Percentiles rank a stretch among this genome's conserved stretches.
These are phyloP conservation scores for Mortierella sp. DNA, from an alignment of 371 early-diverging fungal genomes.

Conservation along the genomic window DNA sequence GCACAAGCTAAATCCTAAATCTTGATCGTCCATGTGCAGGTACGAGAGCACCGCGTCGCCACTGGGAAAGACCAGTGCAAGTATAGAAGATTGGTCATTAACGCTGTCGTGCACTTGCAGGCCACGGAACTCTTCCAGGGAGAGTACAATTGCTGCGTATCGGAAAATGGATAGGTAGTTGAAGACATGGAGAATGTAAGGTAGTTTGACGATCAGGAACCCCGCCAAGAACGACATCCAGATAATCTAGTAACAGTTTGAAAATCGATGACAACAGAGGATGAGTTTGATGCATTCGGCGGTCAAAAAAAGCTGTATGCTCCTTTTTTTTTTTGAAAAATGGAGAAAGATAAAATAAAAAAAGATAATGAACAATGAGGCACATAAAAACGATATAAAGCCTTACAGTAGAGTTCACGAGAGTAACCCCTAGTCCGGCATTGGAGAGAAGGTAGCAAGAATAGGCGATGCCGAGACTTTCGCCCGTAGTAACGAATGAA, in stretches of 20 bases:
- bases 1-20: background rate
- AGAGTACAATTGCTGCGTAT: background rate
- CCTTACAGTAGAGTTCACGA: slow-evolving; percentile 24
- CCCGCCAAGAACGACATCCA: slow-evolving; percentile 27
- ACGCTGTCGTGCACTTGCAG: background rate
- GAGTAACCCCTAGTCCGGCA: slow-evolving; percentile 20
- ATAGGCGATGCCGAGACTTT: slow-evolving; percentile 31
- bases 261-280: background rate
- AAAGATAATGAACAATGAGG: background rate
- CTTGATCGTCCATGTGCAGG: background rate
- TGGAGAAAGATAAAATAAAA: too few relatives aligned
- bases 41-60: slow-evolving; percentile 24
- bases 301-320: background rate
- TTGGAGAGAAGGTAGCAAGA: slow-evolving; percentile 17
- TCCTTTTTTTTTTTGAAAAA: background rate
- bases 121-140: slow-evolving; percentile 18
- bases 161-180: slow-evolving; percentile 23
- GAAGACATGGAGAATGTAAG: slow-evolving; percentile 3
- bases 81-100: background rate
- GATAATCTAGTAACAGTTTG: too few relatives aligned
- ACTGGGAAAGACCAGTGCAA: background rate
- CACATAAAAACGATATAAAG: background rate
- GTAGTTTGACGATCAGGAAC: slow-evolving; percentile 1
- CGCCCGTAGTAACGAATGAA: slow-evolving; percentile 17
- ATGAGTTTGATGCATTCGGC: too few relatives aligned